Base-by-base conservation (phyloP, 2,329 filamentous ascomycete genomes). In the Fusarium solani-melongenae region DNA sequence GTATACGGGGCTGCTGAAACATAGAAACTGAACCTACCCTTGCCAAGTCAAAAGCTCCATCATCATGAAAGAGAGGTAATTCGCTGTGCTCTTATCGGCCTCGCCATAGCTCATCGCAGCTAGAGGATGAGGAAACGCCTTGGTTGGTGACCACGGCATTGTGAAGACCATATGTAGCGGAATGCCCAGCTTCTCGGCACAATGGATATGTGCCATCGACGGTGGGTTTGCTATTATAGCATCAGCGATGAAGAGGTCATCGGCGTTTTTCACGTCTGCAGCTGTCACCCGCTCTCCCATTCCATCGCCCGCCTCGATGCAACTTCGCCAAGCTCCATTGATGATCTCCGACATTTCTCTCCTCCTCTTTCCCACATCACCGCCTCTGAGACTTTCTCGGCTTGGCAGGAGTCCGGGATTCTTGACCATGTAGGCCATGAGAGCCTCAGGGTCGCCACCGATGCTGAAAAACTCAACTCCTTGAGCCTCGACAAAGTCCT, bases 21-120 rank as follows among this genome's bases (percentile, higher is more conserved):
- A n/a, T 2, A 5, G 6, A 5, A 10, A 6, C 6, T 7, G 15
- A 56, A 79, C 49, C 58, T 65, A 83, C 80, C 92, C 92, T 83
- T 94, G 92, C 92, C 92, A 94, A 3, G 92, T 92, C 78, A 94
- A 84, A 81, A 93, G 88, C 66, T 94, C 92, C 29, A 94, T 90
- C 65, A 94, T 85, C 69, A 75, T 75, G 20, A 24, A 78, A 6
- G 76, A 78, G 1, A 78, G 53, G 15, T 76, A 78, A 17, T 78
- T 78, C 4, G 76, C 75, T 5, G 75, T 62, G 24, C 66, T 76
- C 6, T 73, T 58, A n/a, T 78, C 76, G 2, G 75, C 64, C n/a
- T 75, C 49, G 7, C 67, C 76, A 34, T 78, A 76, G 49, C 66
- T 78, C 72, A 78, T 74, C 3, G 60, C 88, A 92, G 69, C 79